Base-by-base conservation (phyloP, 768 basidiomycete species). In the Mycena albidolilacea region DNA sequence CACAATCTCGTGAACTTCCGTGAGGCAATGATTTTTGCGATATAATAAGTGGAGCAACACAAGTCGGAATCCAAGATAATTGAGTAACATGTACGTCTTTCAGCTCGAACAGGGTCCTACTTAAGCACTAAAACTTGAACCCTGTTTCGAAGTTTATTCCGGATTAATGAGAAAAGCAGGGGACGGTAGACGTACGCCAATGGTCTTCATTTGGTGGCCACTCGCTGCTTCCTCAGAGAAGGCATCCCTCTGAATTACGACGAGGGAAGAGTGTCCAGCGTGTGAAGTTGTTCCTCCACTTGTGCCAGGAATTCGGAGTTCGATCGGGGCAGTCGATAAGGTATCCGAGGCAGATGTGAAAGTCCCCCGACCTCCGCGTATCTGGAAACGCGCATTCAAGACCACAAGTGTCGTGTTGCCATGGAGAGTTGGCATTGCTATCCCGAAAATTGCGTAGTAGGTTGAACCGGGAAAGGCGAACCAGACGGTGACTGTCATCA, bases 341-440 rank as follows among this genome's bases (percentile, higher is more conserved):
- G n/a, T n/a, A n/a, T 54, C 52, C 52, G 52, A 1, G 2, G 21
- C 52, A 30, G 52, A 54, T 30, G 5, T 21, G 23, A 30, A 54
- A 23, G 52, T 54, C 52, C 23, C 52, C 11, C 52, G 52, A 9
- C 52, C 23, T 6, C 52, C 52, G 23, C 23, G n/a, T 23, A 54
- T 54, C 23, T 30, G 9, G 23, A 54, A 54, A 54, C 52, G 52
- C 52, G 52, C 52, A 54, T 54, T 54, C 52, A 54, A 30, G 52
- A 54, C 52, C 52, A 54, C 52, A 23, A 54, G 52, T 54, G 52
- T 54, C 23, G 52, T 30, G 52, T 54, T 54, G 52, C 7, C 52
- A 54, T 54, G 30, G 21, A 54, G 52, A 7, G 52, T 30, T 54
- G 52, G 11, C 52, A 54, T 30, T 30, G 23, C 10, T 8, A 54